These are phyloP conservation scores for Nakazawaea siamensis DNA, from an alignment of 805 yeast species.

Conservation along the genomic window DNA sequence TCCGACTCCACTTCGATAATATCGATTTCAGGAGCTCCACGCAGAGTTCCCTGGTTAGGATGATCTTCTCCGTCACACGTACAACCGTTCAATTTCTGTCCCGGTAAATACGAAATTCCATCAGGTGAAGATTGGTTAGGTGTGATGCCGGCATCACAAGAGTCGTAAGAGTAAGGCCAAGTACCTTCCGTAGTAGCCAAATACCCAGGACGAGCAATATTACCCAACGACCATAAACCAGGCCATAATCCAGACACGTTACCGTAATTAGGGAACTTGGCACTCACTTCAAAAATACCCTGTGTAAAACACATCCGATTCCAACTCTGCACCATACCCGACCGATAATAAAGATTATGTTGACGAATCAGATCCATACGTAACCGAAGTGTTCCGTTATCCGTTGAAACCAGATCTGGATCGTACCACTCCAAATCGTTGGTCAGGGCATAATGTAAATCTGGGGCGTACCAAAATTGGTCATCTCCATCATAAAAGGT, in stretches of 20 bases:
- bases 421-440: slow-evolving; percentile 90
- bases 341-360: slow-evolving; percentile 74
- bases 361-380: slow-evolving; percentile 77
- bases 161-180: slow-evolving; percentile 88
- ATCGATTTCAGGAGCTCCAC: slow-evolving; percentile 97
- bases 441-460: slow-evolving; percentile 81
- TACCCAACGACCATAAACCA: slow-evolving; percentile 93
- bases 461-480: slow-evolving; percentile 83
- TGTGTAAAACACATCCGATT: slow-evolving; percentile 84
- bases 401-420: slow-evolving; percentile 82
- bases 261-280: slow-evolving; percentile 74
- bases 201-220: slow-evolving; percentile 87
- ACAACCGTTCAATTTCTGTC: slow-evolving; percentile 71
- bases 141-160: slow-evolving; percentile 92
- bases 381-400: slow-evolving; percentile 59
- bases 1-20: slow-evolving; percentile 77
- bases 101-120: slow-evolving; percentile 81
- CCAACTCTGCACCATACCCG: slow-evolving; percentile 93
- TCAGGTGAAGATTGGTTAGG: slow-evolving; percentile 88
- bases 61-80: slow-evolving; percentile 80
- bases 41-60: slow-evolving; percentile 80
- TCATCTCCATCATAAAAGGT: slow-evolving; percentile 88
- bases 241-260: slow-evolving; percentile 87
- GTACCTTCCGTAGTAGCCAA: slow-evolving; percentile 83
- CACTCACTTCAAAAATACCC: slow-evolving; percentile 72